phyloP scores from a whole-genome alignment of 768 basidiomycete genomes.

The Rhodotorula babjevae region DNA sequence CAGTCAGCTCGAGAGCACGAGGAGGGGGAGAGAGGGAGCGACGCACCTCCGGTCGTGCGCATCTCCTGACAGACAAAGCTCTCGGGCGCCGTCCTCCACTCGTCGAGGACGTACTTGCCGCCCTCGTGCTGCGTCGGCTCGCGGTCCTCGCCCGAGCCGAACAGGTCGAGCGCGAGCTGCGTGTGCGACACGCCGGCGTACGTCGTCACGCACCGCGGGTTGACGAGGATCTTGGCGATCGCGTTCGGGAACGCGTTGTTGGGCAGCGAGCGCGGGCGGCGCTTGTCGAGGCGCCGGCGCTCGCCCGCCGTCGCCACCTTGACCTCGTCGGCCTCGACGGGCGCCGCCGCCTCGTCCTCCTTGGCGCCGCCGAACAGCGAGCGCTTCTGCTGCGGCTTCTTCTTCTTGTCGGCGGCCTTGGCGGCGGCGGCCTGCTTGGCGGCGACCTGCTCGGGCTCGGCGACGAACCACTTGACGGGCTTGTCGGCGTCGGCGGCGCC shows the following conservation, averaged over 20 bases:
- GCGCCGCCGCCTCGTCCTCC: conserved; percentile 40
- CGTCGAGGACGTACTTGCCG: conserved; percentile 75
- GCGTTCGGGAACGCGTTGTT: conserved; percentile 69
- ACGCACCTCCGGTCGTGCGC: conserved; percentile 49
- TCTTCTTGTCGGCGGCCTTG: conserved; percentile 48
- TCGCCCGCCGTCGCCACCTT: conserved; percentile 45
- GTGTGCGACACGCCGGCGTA: conserved; percentile 97
- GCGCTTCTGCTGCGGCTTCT: conserved; percentile 18
- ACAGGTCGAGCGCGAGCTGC: conserved; percentile 87
- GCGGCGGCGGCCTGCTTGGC: conserved; percentile 41
- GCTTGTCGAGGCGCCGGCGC: conserved; percentile 45
- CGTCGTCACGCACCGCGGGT: conserved; percentile 93
- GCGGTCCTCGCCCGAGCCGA: conserved; percentile 71
- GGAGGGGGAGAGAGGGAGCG: not conserved
- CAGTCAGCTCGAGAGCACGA: not conserved
- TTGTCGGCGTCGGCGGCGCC: not conserved
- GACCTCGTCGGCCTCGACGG: conserved; percentile 34
- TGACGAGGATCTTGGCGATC: conserved; percentile 86
- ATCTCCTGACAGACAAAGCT: conserved; percentile 95
- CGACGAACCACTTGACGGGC: not conserved
- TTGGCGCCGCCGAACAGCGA: not conserved
- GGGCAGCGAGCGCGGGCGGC: conserved; percentile 56
- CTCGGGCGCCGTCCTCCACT: conserved; percentile 95
- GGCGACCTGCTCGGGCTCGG: conserved; percentile 22
- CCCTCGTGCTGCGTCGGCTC: conserved; percentile 49